These are phyloP conservation scores for Leccinum brunneo-olivaceum DNA, from an alignment of 1,284 basidiomycete species.

Conservation along the genomic window DNA sequence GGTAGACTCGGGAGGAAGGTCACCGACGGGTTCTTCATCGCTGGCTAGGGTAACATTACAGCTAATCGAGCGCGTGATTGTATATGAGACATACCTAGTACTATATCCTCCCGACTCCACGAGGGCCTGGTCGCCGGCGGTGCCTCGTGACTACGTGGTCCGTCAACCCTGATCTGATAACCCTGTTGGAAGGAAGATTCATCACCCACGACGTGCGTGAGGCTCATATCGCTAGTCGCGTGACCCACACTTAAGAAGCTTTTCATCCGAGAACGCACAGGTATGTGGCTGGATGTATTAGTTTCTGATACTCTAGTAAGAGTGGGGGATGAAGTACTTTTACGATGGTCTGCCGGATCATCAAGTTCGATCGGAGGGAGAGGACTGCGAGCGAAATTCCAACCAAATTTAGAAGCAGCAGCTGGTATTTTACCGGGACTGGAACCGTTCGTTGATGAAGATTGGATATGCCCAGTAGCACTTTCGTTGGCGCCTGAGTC, in stretches of 20 bases:
- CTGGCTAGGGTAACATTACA: conserved; percentile 29
- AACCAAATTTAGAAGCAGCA: conserved; percentile 34
- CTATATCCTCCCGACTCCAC: conserved; percentile 26
- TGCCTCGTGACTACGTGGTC: conserved; percentile 25
- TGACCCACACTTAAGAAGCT: conserved; percentile 12
- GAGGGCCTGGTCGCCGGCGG: conserved; percentile 17
- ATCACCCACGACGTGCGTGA: conserved; percentile 21
- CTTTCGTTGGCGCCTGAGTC: conserved; percentile 1
- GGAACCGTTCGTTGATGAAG: conserved; percentile 2
- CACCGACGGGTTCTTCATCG: conserved; percentile 31
- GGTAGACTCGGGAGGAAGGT: conserved; percentile 18
- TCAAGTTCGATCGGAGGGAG: conserved; percentile 38
- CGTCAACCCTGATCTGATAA: conserved; percentile 28
- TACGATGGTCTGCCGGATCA: conserved; percentile 25
- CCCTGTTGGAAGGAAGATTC: conserved; percentile 21
- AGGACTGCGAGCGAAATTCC: conserved; percentile 34
- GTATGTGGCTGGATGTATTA: conserved; percentile 36
- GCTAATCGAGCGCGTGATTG: neutral
- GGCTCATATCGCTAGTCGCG: conserved; percentile 24
- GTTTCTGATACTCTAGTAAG: conserved; percentile 21
- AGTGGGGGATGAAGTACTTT: conserved; percentile 16
- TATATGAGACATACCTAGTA: conserved; percentile 29
- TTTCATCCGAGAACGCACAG: conserved; percentile 35
- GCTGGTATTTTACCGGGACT: conserved; percentile 18
- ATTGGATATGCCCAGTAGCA: neutral